phyloP scores from a whole-genome alignment of 441 rosid species.

The Raphanus hybrid region DNA sequence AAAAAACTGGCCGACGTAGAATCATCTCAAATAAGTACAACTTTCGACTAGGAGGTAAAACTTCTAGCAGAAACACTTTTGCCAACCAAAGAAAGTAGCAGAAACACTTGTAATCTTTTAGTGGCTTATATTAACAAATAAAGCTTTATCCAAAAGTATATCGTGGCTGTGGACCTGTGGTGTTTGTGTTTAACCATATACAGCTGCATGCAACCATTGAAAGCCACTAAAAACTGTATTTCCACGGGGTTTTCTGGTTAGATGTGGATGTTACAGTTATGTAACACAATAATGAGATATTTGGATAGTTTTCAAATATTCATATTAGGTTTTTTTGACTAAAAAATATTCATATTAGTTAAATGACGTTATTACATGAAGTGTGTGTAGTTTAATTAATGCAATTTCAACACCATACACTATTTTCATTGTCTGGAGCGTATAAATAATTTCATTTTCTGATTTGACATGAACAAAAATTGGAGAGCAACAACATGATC shows the following conservation, averaged over 20 bases:
- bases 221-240: not conserved
- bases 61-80: not conserved
- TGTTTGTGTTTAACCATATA: not conserved
- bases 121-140: not conserved
- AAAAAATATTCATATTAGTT: not conserved
- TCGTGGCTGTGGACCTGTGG: not conserved
- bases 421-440: not conserved
- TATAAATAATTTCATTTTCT: not conserved
- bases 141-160: not conserved
- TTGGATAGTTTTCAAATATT: not conserved
- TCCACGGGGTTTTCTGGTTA: not conserved
- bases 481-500: not conserved
- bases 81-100: not conserved
- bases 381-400: not conserved
- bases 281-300: not conserved
- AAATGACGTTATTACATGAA: not conserved
- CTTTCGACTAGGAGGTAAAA: not conserved
- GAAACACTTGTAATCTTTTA: not conserved
- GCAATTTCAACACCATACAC: not conserved
- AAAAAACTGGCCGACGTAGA: slow-evolving; percentile 2
- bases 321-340: too few species aligned
- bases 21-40: slow-evolving; percentile 7
- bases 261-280: not conserved
- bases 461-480: not conserved
- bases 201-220: not conserved